Percentiles rank a stretch among this genome's conserved stretches.
Evolutionary conservation across 257 asterid genomes (phyloP).

Genomic region (Coffea canephora): DNA sequence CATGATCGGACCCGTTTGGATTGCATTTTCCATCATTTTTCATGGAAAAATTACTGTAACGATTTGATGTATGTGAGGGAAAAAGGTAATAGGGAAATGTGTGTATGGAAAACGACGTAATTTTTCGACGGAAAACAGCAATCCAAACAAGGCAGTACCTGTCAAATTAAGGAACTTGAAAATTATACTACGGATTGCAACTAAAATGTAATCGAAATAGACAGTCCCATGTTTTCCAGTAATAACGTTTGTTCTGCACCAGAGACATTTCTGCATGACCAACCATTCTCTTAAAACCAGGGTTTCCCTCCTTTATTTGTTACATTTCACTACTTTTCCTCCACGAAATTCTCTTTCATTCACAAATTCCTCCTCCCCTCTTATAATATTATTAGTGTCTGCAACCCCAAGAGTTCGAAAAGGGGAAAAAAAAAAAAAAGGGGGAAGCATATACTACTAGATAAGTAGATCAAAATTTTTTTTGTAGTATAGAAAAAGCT

Average conservation of each 20-base stretch:
- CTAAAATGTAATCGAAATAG: too few relatives aligned
- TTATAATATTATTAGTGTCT: background rate
- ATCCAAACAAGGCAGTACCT: too few relatives aligned
- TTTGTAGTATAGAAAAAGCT: background rate
- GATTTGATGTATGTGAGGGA: too few relatives aligned
- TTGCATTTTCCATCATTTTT: too few relatives aligned
- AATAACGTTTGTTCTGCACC: background rate
- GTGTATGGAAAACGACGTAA: too few relatives aligned
- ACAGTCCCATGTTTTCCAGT: too few relatives aligned
- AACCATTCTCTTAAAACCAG: slow-evolving; percentile 9
- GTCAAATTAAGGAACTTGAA: background rate
- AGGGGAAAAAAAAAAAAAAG: background rate
- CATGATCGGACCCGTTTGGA: too few relatives aligned
- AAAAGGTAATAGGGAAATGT: too few relatives aligned
- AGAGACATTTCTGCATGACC: slow-evolving; percentile 24
- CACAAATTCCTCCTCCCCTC: background rate
- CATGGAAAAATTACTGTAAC: too few relatives aligned
- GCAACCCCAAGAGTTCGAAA: background rate
- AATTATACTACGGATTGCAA: too few relatives aligned
- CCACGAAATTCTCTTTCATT: slow-evolving; percentile 18
- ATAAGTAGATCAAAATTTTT: too few relatives aligned
- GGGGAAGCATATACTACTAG: background rate
- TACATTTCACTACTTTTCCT: background rate
- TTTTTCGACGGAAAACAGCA: too few relatives aligned
- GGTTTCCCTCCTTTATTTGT: background rate